phyloP scores from a whole-genome alignment of 108 stramenopile genomes.

The Epithemia pelagica region DNA sequence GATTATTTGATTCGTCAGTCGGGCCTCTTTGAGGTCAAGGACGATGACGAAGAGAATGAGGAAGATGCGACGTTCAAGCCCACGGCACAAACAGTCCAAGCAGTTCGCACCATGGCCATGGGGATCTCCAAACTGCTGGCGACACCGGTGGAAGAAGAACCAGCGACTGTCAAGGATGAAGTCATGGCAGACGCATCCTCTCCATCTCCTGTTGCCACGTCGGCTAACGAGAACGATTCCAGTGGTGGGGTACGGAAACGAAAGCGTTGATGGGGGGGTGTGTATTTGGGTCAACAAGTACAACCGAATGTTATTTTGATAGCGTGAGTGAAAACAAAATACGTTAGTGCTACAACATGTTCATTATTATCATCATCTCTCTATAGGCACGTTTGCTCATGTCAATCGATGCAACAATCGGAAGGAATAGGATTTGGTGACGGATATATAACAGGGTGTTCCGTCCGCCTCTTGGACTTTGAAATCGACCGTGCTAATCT shows the following conservation, averaged over 20 bases:
- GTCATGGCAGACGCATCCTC: not conserved
- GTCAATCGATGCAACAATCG: conserved; percentile 45
- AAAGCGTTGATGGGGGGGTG: not conserved
- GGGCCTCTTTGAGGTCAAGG: conserved; percentile 6
- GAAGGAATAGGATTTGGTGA: conserved; percentile 20
- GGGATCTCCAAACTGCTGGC: not conserved
- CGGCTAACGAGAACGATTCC: no score
- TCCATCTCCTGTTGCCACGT: not conserved
- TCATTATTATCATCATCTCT: no score
- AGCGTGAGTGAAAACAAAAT: no score
- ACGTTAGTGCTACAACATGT: no score
- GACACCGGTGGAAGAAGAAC: not conserved
- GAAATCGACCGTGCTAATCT: conserved; percentile 41
- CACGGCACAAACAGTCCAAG: not conserved
- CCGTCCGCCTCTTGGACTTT: conserved; percentile 24
- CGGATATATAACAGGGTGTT: conserved; percentile 23
- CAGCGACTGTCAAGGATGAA: not conserved
- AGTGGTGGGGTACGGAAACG: not conserved
- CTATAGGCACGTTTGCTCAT: no score
- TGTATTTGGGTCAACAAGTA: not conserved
- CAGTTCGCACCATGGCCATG: not conserved
- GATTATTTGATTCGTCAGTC: conserved; percentile 22
- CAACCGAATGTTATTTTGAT: no score
- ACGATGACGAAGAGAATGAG: conserved; percentile 1
- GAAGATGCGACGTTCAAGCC: not conserved